Evolutionary conservation across 495 filamentous ascomycete species (phyloP).

Genomic region (Aspergillus ostianus): DNA sequence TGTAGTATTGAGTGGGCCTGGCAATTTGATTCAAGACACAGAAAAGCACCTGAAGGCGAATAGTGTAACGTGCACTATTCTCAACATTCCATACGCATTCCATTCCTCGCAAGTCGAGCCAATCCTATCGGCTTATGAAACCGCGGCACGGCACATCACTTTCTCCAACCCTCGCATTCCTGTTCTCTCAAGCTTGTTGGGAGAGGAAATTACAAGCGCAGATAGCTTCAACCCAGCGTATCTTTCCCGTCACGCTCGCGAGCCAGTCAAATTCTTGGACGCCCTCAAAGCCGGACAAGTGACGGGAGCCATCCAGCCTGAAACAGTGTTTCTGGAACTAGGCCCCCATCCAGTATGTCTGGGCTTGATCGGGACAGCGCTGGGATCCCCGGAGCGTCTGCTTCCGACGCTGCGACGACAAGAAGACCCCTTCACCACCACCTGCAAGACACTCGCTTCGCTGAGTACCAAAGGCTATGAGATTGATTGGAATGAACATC

Average conservation of each 20-base stretch:
- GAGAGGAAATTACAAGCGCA: conserved; percentile 53
- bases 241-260: conserved; percentile 63
- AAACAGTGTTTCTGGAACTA: neutral
- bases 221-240: conserved; percentile 58
- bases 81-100: conserved; percentile 73
- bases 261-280: conserved; percentile 71
- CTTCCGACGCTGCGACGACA: neutral
- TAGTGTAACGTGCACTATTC: conserved; percentile 60
- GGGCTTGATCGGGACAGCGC: neutral
- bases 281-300: conserved; percentile 43
- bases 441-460: neutral
- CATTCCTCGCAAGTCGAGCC: conserved; percentile 74
- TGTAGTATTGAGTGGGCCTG: conserved; percentile 48
- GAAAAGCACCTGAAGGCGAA: conserved; percentile 40
- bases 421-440: neutral
- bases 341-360: neutral
- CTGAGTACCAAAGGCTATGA: neutral
- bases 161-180: conserved; percentile 64
- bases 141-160: conserved; percentile 50
- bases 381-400: neutral
- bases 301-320: neutral
- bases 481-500: conserved; percentile 63
- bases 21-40: conserved; percentile 54
- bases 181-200: conserved; percentile 67
- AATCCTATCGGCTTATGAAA: conserved; percentile 63